Percentiles rank a stretch among this genome's conserved stretches.
These are phyloP conservation scores for Leptographium procerum DNA, from an alignment of 2,329 filamentous ascomycete genomes.

Conservation along the genomic window DNA sequence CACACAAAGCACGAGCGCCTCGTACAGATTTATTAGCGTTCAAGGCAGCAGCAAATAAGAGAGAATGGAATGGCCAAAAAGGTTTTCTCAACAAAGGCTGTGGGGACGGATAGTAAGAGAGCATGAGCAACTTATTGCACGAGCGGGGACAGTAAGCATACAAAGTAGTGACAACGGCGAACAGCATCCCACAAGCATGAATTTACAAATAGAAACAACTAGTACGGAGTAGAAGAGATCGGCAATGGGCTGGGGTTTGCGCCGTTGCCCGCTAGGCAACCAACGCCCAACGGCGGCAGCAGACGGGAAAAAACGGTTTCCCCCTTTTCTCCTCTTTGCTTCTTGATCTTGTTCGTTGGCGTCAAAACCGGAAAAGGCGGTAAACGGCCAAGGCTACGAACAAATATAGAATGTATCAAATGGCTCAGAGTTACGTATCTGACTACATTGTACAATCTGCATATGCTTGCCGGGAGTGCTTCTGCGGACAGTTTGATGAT, in stretches of 20 bases:
- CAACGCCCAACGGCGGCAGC: neutral
- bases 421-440: neutral
- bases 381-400: neutral
- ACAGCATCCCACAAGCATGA: neutral
- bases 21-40: no score
- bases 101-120: neutral
- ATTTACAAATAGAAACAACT: neutral
- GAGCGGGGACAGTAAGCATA: neutral
- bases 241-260: constrained; percentile 1
- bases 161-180: neutral
- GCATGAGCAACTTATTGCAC: neutral
- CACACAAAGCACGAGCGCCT: neutral
- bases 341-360: neutral
- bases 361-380: neutral
- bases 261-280: constrained; percentile 1
- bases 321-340: neutral
- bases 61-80: neutral
- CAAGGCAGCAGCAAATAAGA: neutral
- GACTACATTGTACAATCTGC: neutral
- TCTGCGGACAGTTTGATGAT: neutral
- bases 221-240: neutral
- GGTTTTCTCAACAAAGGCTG: neutral
- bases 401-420: neutral
- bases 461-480: neutral
- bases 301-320: constrained; percentile 1